A percentile compares a stretch with the other conserved stretches of the same genome.
phyloP scores from a whole-genome alignment of 129 eudicot genomes.

The Flaveria sonorensis region DNA sequence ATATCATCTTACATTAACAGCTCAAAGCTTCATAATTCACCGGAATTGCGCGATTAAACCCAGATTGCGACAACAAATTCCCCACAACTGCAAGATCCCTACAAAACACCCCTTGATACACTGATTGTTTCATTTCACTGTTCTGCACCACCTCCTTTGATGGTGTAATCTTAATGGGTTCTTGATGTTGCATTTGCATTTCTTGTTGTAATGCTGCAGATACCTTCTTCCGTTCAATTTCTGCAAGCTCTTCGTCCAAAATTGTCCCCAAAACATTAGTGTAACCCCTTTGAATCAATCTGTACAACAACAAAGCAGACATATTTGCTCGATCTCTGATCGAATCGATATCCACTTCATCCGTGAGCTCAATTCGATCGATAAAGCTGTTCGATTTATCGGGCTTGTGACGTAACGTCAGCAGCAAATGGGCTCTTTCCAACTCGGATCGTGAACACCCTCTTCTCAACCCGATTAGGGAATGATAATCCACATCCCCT shows the following conservation, averaged over 20 bases:
- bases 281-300: constrained; percentile 82
- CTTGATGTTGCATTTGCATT: constrained; percentile 26
- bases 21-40: constrained; percentile 84
- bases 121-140: constrained; percentile 30
- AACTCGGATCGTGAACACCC: constrained; percentile 92
- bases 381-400: constrained; percentile 74
- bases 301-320: constrained; percentile 71
- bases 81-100: constrained; percentile 89
- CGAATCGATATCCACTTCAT: constrained; percentile 70
- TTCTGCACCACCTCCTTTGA: constrained; percentile 15
- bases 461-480: constrained; percentile 70
- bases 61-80: constrained; percentile 69
- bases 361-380: constrained; percentile 83
- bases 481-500: constrained; percentile 80
- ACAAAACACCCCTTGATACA: constrained; percentile 90
- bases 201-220: no score
- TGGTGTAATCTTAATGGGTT: constrained; percentile 18
- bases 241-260: constrained; percentile 67
- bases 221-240: constrained; percentile 52
- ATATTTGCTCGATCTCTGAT: constrained; percentile 72
- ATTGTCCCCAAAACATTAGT: constrained; percentile 54
- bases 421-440: constrained; percentile 87
- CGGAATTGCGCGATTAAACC: constrained; percentile 67
- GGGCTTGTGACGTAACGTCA: constrained; percentile 81
- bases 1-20: constrained; percentile 44